A percentile compares a stretch with the other conserved stretches of the same genome.
These are phyloP conservation scores for Musa itinerans DNA, from an alignment of 176 grass and related monocot genomes.

Conservation along the genomic window DNA sequence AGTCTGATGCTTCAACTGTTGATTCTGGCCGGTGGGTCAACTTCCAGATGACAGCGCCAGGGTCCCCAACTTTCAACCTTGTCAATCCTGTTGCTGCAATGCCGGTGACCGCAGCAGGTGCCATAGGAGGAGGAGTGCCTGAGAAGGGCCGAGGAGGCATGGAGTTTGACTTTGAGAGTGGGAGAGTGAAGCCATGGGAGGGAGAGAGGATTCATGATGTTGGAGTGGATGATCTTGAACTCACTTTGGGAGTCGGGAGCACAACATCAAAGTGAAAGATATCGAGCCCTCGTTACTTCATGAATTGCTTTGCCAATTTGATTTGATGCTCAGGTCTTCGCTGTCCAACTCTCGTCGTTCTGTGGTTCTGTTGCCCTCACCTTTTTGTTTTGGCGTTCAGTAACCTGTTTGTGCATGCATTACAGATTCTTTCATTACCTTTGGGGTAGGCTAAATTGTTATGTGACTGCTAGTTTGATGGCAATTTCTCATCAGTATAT, in stretches of 20 bases:
- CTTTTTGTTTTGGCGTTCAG: neutral
- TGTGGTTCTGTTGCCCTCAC: neutral
- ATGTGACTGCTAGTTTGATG: neutral
- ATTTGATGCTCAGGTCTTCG: neutral
- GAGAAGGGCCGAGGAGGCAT: slow-evolving; percentile 9
- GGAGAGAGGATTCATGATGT: slow-evolving; percentile 27
- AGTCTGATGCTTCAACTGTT: slow-evolving; percentile 24
- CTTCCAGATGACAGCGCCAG: slow-evolving; percentile 14
- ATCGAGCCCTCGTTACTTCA: neutral
- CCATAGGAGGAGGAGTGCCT: neutral
- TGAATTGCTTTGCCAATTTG: neutral
- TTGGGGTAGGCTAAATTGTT: neutral
- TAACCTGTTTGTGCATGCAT: slow-evolving; percentile 8
- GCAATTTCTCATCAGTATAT: neutral
- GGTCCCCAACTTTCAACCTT: slow-evolving; percentile 27
- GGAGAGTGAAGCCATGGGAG: slow-evolving; percentile 22
- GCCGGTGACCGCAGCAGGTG: neutral
- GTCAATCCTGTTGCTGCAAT: neutral
- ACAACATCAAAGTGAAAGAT: neutral
- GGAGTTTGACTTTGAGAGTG: slow-evolving; percentile 16
- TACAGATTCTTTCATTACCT: slow-evolving; percentile 11
- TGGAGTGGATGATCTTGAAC: slow-evolving; percentile 20
- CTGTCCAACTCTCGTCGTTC: neutral
- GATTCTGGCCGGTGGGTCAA: slow-evolving; percentile 16
- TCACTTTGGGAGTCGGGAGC: slow-evolving; percentile 17